phyloP scores from a whole-genome alignment of 257 asterid genomes.

The Eustoma russellianum region DNA sequence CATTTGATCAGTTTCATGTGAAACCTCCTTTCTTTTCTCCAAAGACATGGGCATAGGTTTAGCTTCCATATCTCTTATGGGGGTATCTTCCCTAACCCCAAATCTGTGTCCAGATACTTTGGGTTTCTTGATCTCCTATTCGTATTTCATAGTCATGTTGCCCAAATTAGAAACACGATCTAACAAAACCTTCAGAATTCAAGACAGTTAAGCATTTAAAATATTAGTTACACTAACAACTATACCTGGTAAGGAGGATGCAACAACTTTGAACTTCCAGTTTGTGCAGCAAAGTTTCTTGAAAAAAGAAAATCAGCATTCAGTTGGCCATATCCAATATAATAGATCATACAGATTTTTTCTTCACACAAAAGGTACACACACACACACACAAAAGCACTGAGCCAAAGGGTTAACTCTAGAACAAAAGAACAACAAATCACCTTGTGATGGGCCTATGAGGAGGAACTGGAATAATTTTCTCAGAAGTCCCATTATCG shows the following conservation, averaged over 20 bases:
- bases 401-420: background rate
- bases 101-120: constrained; percentile 26
- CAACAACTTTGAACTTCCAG: constrained; percentile 33
- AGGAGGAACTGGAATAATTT: constrained; percentile 32
- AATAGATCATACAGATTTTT: background rate
- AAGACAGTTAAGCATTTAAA: too few relatives aligned
- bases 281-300: constrained; percentile 73
- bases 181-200: too few relatives aligned
- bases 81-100: constrained; percentile 36
- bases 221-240: too few relatives aligned
- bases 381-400: background rate
- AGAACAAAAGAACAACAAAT: constrained; percentile 1
- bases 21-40: constrained; percentile 45
- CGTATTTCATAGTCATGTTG: background rate
- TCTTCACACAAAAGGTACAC: too few relatives aligned
- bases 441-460: constrained; percentile 73
- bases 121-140: constrained; percentile 32
- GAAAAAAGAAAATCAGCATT: constrained; percentile 3
- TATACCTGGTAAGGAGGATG: constrained; percentile 38
- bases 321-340: constrained; percentile 14
- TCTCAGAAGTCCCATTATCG: constrained; percentile 38
- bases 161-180: background rate
- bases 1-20: constrained; percentile 35
- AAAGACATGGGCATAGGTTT: constrained; percentile 61
- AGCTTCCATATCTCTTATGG: constrained; percentile 39